Conservation (phyloP, 2,329 filamentous ascomycete genomes). For the Ascochyta rabiei region DNA sequence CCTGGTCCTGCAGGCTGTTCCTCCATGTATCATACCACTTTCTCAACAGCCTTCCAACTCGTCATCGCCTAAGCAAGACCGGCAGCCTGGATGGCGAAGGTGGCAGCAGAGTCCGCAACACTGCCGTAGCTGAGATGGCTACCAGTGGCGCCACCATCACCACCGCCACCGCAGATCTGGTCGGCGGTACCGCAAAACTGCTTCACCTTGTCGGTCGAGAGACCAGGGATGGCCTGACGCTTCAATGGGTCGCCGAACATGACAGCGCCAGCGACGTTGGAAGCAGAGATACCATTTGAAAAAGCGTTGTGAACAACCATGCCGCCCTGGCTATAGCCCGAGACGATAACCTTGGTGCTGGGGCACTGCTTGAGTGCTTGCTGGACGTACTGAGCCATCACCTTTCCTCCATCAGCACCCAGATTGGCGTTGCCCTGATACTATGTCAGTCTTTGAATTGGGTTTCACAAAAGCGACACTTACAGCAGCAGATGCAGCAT, state of each 20-base stretch:
- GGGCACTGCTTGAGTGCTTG: conserved; percentile 38
- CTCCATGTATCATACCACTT: background rate
- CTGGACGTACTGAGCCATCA: conserved; percentile 34
- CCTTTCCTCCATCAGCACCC: conserved; percentile 34
- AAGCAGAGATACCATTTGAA: conserved; percentile 27
- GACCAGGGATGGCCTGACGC: conserved; percentile 26
- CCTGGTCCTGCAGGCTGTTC: background rate
- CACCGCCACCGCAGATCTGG: conserved; percentile 32
- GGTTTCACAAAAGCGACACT: conserved; percentile 3
- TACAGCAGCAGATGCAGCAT: conserved; percentile 37
- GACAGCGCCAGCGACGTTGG: conserved; percentile 34
- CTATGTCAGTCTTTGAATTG: conserved; percentile 2
- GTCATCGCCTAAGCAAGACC: conserved; percentile 20
- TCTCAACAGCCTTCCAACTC: background rate
- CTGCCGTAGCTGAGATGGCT: conserved; percentile 40
- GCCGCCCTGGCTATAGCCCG: conserved; percentile 42
- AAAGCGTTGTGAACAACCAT: conserved; percentile 44
- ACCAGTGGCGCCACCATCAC: conserved; percentile 32
- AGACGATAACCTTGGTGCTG: conserved; percentile 40
- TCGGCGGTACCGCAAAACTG: conserved; percentile 39
- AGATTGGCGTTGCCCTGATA: conserved; percentile 33
- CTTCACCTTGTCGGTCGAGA: conserved; percentile 30
- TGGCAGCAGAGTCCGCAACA: conserved; percentile 34
- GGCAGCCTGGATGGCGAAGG: conserved; percentile 33
- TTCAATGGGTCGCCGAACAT: conserved; percentile 43